Evolutionary conservation across 192 early-diverging fungal genomes (phyloP).

Genomic region (Coemansia sp.): DNA sequence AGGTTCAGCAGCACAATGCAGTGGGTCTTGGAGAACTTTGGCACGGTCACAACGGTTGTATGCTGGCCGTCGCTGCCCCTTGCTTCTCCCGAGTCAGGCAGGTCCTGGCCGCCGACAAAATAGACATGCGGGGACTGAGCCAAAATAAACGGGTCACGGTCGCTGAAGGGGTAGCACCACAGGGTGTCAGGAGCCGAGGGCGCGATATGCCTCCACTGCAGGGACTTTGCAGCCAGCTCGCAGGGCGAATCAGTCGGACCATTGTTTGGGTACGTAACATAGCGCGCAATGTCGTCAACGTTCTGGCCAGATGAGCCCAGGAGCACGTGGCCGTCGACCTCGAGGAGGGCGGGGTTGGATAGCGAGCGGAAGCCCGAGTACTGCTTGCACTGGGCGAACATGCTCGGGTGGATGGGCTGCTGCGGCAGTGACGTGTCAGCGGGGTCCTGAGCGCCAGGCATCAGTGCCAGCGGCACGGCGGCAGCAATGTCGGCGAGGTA

Average conservation of each 20-base stretch:
- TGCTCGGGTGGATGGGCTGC: slow-evolving; percentile 71
- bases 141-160: slow-evolving; percentile 87
- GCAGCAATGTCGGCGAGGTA: slow-evolving; percentile 64
- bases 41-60: slow-evolving; percentile 74
- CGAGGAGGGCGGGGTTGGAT: slow-evolving; percentile 79
- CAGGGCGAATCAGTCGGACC: slow-evolving; percentile 52
- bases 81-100: slow-evolving; percentile 57
- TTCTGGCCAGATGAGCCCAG: slow-evolving; percentile 86
- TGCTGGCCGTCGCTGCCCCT: slow-evolving; percentile 56
- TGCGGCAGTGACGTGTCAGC: slow-evolving; percentile 80
- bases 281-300: slow-evolving; percentile 81
- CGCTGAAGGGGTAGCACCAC: slow-evolving; percentile 90
- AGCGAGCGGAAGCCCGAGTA: slow-evolving; percentile 65
- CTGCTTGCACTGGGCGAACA: slow-evolving; percentile 64
- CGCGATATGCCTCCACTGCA: slow-evolving; percentile 86
- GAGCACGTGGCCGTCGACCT: slow-evolving; percentile 67
- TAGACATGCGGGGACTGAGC: slow-evolving; percentile 76
- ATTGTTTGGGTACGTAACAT: slow-evolving; percentile 41
- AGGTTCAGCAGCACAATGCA: slow-evolving; percentile 80
- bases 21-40: slow-evolving; percentile 67
- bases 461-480: slow-evolving; percentile 66
- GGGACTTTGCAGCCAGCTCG: slow-evolving; percentile 67
- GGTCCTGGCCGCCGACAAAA: slow-evolving; percentile 83
- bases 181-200: slow-evolving; percentile 94
- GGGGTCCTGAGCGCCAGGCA: slow-evolving; percentile 83